Evolutionary conservation across 257 asterid species (phyloP).

Genomic region (Knoxia roxburghii): DNA sequence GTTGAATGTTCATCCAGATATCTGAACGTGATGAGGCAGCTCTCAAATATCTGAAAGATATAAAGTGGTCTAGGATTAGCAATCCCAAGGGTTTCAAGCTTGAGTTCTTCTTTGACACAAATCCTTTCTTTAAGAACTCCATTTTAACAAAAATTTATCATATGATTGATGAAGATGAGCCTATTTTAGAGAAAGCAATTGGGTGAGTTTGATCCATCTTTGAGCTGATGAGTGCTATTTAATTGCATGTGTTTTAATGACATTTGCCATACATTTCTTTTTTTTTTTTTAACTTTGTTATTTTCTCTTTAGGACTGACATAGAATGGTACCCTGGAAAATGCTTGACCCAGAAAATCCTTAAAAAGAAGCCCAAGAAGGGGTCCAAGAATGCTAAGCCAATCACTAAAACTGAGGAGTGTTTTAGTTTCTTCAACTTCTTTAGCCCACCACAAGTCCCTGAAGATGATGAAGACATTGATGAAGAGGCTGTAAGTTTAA

Average conservation of each 20-base stretch:
- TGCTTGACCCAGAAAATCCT: slow-evolving; percentile 68
- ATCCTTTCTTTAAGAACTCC: slow-evolving; percentile 60
- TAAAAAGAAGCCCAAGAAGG: slow-evolving; percentile 85
- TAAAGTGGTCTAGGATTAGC: slow-evolving; percentile 69
- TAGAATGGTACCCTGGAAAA: slow-evolving; percentile 80
- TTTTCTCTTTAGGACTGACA: slow-evolving; percentile 51
- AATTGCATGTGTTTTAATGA: background rate
- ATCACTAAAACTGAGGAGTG: slow-evolving; percentile 73
- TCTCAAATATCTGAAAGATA: slow-evolving; percentile 63
- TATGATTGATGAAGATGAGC: slow-evolving; percentile 91
- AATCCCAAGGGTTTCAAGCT: slow-evolving; percentile 76
- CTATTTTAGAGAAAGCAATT: slow-evolving; percentile 78
- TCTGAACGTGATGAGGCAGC: slow-evolving; percentile 77
- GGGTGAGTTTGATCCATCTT: slow-evolving; percentile 43
- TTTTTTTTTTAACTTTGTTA: background rate
- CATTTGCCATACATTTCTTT: background rate
- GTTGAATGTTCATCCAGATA: slow-evolving; percentile 34
- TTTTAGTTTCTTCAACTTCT: slow-evolving; percentile 89
- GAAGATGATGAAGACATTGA: slow-evolving; percentile 79
- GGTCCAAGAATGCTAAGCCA: slow-evolving; percentile 68
- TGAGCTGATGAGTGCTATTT: background rate
- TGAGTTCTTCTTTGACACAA: slow-evolving; percentile 54
- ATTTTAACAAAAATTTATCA: slow-evolving; percentile 71
- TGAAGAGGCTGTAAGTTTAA: slow-evolving; percentile 65
- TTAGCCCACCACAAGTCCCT: slow-evolving; percentile 83